A percentile compares a stretch with the other conserved stretches of the same genome.
phyloP scores from a whole-genome alignment of 441 rosid species.

The Francoa sonchifolia region DNA sequence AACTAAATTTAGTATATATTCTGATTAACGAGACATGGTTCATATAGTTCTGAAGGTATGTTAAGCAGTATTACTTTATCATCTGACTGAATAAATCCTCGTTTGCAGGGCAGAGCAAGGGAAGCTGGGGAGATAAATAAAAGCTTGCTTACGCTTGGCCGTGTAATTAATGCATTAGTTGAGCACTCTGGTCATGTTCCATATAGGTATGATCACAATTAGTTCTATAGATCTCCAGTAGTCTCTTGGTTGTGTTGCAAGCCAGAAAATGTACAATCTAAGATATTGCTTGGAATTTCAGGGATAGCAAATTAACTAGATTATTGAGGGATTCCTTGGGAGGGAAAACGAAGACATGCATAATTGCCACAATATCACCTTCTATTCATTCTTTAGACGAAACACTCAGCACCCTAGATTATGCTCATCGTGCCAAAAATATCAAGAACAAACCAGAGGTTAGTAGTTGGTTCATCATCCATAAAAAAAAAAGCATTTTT shows the following conservation, averaged over 20 bases:
- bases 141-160: constrained; percentile 98
- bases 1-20: not conserved
- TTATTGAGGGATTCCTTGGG: constrained; percentile 93
- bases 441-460: constrained; percentile 98
- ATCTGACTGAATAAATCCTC: constrained; percentile 9
- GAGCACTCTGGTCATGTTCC: constrained; percentile 98
- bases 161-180: constrained; percentile 90
- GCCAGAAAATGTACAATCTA: not conserved
- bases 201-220: constrained; percentile 49
- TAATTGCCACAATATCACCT: constrained; percentile 91
- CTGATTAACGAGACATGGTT: too few relatives aligned
- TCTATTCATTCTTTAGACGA: constrained; percentile 90
- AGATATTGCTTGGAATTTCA: constrained; percentile 22
- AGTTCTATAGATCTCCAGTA: not conserved
- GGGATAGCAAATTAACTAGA: constrained; percentile 94
- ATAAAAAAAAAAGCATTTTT: not conserved
- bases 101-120: constrained; percentile 90
- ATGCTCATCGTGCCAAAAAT: constrained; percentile 95
- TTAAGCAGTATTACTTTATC: too few relatives aligned
- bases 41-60: too few relatives aligned
- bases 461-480: constrained; percentile 9
- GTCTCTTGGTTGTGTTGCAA: constrained; percentile 8
- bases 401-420: constrained; percentile 94
- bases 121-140: constrained; percentile 99
- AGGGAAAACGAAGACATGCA: constrained; percentile 97